Evolutionary conservation across 2,329 filamentous ascomycete genomes (phyloP), one percentile per base, ranked within the genome.

Genomic region (Colletotrichum euphorbiae): DNA sequence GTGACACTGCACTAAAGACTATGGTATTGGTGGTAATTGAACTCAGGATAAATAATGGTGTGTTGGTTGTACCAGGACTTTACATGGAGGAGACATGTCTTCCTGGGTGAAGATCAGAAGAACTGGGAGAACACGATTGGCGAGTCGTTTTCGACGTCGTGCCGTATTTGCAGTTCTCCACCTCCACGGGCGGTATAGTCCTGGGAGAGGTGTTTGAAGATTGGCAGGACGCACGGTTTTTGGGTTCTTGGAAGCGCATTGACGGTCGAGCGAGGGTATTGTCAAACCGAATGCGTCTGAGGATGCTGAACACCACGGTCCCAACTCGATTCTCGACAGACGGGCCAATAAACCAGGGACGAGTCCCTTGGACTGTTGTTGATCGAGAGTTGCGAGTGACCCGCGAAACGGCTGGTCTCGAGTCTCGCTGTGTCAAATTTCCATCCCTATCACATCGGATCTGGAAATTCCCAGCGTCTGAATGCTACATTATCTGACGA

Each of bases 251-350:
- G 38, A 48, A 55, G 51, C 62, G 67, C 67, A 33, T 62, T 69
- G 67, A 67, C 63, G 42, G 51, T 24, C 51, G 56, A 55, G 56
- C 46, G 45, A 67, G 56, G 67, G 43, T 6, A 24, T 52, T 19
- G 33, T 61, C 50, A 69, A 67, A 69, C 67, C 45, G 56, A 61
- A 62, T 28, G 21, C 51, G 67, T 69, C 67, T n/a, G 67, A 69
- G 51, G 48, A 54, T 51, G 9, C 55, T 48, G 62, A 42, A 33
- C 19, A 48, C 31, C 31, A 36, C 12, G 52, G 46, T 13, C 28
- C 38, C 36, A 40, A 24, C 43, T 50, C 33, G 36, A 42, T 46
- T 21, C 40, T 36, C 24, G 4, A 19, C 11, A 50, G 61, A 3
- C 8, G 28, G 31, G 12, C 9, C 13, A n/a, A 13, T 28, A n/a